These are phyloP conservation scores for Knufia petricola DNA, from an alignment of 2,329 filamentous ascomycete genomes.

Conservation along the genomic window DNA sequence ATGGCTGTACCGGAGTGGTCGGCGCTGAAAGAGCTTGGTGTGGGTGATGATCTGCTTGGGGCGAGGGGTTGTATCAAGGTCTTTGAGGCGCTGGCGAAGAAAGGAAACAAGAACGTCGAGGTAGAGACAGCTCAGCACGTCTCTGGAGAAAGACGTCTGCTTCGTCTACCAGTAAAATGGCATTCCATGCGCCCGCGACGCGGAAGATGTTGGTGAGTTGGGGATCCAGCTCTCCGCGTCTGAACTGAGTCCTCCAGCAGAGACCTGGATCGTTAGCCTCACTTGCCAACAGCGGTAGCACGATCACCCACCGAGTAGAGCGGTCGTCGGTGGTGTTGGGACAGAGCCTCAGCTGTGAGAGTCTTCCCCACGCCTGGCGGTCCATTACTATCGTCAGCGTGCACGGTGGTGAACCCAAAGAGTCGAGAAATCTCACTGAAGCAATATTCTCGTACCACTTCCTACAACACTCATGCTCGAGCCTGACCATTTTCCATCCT, in stretches of 20 bases:
- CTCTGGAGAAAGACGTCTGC: slow-evolving; percentile 14
- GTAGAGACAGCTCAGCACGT: slow-evolving; percentile 29
- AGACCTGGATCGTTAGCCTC: no score
- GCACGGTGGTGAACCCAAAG: not conserved
- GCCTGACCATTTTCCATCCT: slow-evolving; percentile 7
- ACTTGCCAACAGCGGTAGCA: no score
- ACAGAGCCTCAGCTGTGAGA: slow-evolving; percentile 56
- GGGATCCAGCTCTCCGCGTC: no score
- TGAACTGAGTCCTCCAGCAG: no score
- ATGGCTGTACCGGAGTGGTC: slow-evolving; percentile 66
- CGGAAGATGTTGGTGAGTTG: no score
- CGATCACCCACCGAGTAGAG: no score
- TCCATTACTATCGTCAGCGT: slow-evolving; percentile 9
- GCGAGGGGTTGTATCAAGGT: slow-evolving; percentile 67
- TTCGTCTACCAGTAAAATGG: no score
- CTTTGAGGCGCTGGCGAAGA: slow-evolving; percentile 61
- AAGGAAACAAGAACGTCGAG: slow-evolving; percentile 70
- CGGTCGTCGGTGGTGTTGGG: no score
- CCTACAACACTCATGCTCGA: slow-evolving; percentile 6
- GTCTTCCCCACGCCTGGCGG: slow-evolving; percentile 47
- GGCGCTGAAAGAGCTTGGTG: slow-evolving; percentile 68
- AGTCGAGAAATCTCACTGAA: slow-evolving; percentile 5
- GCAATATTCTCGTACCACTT: slow-evolving; percentile 4
- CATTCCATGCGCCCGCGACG: no score
- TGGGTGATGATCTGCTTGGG: slow-evolving; percentile 79